Evolutionary conservation across 345 rosid genomes (phyloP).

Genomic region (Eucalyptus grandis): DNA sequence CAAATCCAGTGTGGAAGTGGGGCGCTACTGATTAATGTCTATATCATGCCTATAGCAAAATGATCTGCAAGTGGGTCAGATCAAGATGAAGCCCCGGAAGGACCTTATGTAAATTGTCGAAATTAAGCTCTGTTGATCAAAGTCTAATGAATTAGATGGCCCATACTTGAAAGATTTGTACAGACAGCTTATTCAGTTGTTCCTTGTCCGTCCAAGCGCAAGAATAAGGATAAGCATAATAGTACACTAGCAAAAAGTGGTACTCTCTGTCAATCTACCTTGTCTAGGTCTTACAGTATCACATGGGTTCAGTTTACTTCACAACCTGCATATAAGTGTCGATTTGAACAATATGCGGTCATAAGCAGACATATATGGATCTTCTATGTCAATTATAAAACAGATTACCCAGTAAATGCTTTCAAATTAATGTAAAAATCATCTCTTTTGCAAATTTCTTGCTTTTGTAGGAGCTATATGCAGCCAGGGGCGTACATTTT

Average conservation of each 20-base stretch:
- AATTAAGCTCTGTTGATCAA: background rate
- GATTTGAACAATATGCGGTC: background rate
- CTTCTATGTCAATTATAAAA: background rate
- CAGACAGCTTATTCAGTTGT: background rate
- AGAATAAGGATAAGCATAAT: background rate
- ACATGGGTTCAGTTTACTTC: background rate
- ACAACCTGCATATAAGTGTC: background rate
- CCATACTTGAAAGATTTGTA: background rate
- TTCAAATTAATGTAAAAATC: background rate
- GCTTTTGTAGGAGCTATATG: slow-evolving; percentile 46
- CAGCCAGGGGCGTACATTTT: slow-evolving; percentile 61
- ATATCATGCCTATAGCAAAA: background rate
- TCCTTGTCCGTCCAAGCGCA: background rate
- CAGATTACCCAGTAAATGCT: background rate
- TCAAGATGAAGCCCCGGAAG: background rate
- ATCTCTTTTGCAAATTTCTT: background rate
- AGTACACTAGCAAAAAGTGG: background rate
- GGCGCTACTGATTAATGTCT: background rate
- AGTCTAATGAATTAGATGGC: background rate
- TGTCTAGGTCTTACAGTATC: background rate
- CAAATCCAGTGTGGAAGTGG: background rate
- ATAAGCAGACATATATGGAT: background rate
- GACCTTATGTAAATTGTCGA: background rate
- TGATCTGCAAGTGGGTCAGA: background rate
- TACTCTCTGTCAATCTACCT: background rate